Conservation (phyloP, 2,329 filamentous ascomycete species). For the Lachnellula subtilissima region DNA sequence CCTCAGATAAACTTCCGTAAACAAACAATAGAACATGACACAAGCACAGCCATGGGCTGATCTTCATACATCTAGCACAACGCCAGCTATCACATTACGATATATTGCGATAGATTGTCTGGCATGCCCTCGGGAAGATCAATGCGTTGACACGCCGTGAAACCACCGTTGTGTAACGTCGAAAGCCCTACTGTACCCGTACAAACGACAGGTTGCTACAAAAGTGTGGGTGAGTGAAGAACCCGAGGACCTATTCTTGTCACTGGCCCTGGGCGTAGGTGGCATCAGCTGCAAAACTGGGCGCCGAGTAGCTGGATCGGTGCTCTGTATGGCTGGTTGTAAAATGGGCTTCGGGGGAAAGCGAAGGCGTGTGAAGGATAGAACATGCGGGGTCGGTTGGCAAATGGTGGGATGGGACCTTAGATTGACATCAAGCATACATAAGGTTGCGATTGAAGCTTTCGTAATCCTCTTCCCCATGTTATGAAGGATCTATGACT, state of each 20-base stretch:
- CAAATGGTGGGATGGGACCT: not conserved
- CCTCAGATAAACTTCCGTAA: not conserved
- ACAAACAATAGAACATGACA: not conserved
- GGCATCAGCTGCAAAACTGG: not conserved
- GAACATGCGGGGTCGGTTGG: not conserved
- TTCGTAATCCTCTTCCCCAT: not conserved
- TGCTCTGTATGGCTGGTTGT: not conserved
- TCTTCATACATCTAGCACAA: not conserved
- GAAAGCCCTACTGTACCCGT: not conserved
- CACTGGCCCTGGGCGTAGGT: not conserved
- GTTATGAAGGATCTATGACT: not conserved
- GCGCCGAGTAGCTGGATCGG: not conserved
- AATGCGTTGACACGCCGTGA: not conserved
- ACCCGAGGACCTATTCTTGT: not conserved
- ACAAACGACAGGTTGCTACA: not conserved
- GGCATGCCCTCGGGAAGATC: not conserved
- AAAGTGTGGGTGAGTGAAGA: not conserved
- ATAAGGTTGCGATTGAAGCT: not conserved
- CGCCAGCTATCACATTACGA: not conserved
- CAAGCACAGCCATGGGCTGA: not conserved
- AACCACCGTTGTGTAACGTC: not conserved
- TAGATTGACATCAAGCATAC: not conserved
- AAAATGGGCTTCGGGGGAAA: not conserved
- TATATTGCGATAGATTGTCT: not conserved
- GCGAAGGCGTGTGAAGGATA: not conserved